These are phyloP conservation scores for Calonectria pseudoreteaudii DNA, from an alignment of 2,329 filamentous ascomycete genomes.

Conservation along the genomic window DNA sequence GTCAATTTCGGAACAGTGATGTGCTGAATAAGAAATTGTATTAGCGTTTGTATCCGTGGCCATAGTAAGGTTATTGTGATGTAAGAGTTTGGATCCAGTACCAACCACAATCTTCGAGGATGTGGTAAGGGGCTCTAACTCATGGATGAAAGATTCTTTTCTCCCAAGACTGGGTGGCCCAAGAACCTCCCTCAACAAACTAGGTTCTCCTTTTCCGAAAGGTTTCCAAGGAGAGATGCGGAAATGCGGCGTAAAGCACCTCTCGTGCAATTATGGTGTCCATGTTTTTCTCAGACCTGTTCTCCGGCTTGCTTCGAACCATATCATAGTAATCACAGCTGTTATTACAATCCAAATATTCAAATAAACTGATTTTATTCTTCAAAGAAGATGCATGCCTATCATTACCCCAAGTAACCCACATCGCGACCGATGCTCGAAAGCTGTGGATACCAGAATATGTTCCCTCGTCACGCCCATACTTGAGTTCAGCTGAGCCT, in stretches of 20 bases:
- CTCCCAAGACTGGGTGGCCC: not conserved
- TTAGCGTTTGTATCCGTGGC: not conserved
- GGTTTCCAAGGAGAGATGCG: constrained; percentile 30
- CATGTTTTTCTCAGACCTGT: not conserved
- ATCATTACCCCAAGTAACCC: constrained; percentile 11
- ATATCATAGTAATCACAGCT: not conserved
- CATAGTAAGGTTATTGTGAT: not conserved
- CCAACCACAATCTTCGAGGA: not conserved
- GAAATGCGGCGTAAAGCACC: constrained; percentile 35
- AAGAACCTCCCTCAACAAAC: constrained; percentile 6
- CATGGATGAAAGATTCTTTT: not conserved
- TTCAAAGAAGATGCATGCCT: constrained; percentile 36
- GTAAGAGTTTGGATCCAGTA: not conserved
- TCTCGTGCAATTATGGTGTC: constrained; percentile 2
- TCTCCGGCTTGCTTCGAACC: not conserved
- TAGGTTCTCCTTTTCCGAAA: constrained; percentile 35
- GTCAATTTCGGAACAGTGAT: constrained; percentile 37
- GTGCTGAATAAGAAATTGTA: not conserved
- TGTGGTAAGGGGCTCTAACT: too few relatives aligned
- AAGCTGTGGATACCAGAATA: not conserved
- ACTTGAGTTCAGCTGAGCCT: not conserved
- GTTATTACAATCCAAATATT: constrained; percentile 37
- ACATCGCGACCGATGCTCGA: constrained; percentile 3
- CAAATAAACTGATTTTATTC: constrained; percentile 47
- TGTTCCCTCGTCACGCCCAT: not conserved